These are phyloP conservation scores for Phylloporus scabripes DNA, from an alignment of 768 basidiomycete genomes.

Conservation along the genomic window DNA sequence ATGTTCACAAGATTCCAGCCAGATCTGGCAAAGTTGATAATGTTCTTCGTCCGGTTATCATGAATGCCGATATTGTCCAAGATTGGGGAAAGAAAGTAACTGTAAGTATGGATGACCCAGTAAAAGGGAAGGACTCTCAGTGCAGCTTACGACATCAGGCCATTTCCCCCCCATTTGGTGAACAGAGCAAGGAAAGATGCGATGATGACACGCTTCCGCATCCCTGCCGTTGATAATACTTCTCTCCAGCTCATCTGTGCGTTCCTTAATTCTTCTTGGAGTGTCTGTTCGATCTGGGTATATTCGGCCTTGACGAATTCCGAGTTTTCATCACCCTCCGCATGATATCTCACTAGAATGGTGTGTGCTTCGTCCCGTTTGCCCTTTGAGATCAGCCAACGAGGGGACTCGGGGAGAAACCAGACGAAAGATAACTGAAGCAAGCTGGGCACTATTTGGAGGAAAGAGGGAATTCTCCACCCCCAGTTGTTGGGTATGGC, in stretches of 20 bases:
- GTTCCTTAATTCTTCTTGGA: not conserved
- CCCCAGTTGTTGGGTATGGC: not conserved
- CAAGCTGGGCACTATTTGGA: not conserved
- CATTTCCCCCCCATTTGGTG: not conserved
- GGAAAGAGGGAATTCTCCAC: not conserved
- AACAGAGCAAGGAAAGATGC: not conserved
- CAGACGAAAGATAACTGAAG: not conserved
- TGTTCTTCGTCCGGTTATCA: not conserved
- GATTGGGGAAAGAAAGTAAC: not conserved
- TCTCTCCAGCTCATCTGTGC: not conserved
- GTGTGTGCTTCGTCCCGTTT: not conserved
- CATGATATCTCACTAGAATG: not conserved
- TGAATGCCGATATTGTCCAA: not conserved
- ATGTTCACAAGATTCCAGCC: not conserved
- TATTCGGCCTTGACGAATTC: not conserved
- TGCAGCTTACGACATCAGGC: not conserved
- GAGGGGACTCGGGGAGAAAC: not conserved
- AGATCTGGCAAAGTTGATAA: not conserved
- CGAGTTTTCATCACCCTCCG: not conserved
- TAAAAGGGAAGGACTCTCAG: no score
- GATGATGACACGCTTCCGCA: not conserved
- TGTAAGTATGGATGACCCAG: not conserved
- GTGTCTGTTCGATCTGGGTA: not conserved
- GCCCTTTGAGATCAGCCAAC: not conserved
- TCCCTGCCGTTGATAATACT: not conserved